Base-by-base conservation (phyloP, 345 rosid genomes). In the Reutealis trisperma region DNA sequence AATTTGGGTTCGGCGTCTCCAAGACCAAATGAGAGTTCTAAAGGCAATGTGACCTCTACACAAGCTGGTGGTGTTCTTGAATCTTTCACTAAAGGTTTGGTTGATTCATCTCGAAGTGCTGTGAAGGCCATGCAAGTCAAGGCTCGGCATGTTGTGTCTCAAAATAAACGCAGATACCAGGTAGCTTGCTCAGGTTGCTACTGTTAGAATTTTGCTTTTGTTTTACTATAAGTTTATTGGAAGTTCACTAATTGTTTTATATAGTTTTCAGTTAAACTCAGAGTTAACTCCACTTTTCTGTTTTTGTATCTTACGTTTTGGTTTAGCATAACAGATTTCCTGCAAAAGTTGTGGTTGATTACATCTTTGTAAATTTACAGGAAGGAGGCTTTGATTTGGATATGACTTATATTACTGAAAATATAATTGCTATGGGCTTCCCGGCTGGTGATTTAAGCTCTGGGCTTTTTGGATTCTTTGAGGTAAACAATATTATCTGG, bases 331-430 rank as follows among this genome's bases (percentile, higher is more conserved):
- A 42, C 9, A 25, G 2, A 6, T 14, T 71, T 52, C 32, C 24
- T 30, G 16, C 9, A 22, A 14, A 14, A 21, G 64, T 2, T 1
- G 21, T 62, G 22, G 19, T 42, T 62, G 34, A 60, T 73, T 58
- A 18, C 24, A 44, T 63, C 58, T 6, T 60, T 3, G 60, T 30
- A 13, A 47, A 45, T 74, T 51, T 54, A 14, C 67, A 81, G 84
- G 84, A 81, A 22, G 84, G 80, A 51, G 84, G 74, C 10, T 81
- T 72, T 70, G 84, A 67, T 76, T 79, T 89, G 84, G 92, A 89
- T 72, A 84, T 89, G 84, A 73, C 81, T 61, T 81, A 81, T 71
- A 67, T 81, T 25, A 81, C 84, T 67, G 84, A 81, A 79, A 81
- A 81, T 41, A 68, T 81, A 34, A 81, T 81, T 73, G 84, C 84